Evolutionary conservation across 2,329 filamentous ascomycete species (phyloP).

Genomic region (Penicillium occitanis): DNA sequence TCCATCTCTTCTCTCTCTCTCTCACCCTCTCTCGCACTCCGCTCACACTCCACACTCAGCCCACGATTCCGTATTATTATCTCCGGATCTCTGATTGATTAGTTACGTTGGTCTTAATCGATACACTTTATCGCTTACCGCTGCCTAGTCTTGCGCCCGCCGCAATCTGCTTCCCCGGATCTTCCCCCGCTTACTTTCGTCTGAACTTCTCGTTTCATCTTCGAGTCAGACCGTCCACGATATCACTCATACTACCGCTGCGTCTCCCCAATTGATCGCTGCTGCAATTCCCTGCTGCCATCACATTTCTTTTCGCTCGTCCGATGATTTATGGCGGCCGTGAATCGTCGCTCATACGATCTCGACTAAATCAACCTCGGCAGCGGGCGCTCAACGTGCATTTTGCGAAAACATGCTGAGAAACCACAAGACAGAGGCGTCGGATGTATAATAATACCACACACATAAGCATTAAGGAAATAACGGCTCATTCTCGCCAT

Average conservation of each 20-base stretch:
- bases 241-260: neutral
- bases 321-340: neutral
- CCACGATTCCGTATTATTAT: constrained; percentile 11
- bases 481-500: constrained; percentile 19
- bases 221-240: neutral
- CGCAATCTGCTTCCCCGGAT: constrained; percentile 13
- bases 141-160: neutral
- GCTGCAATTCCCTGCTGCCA: neutral
- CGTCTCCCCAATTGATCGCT: neutral
- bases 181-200: constrained; percentile 16
- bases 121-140: neutral
- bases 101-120: neutral
- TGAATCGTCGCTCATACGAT: neutral
- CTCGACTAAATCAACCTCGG: constrained; percentile 15
- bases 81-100: neutral
- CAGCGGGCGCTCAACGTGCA: neutral
- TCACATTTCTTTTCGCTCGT: neutral
- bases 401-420: constrained; percentile 9
- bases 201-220: neutral
- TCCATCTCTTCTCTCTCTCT: neutral
- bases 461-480: neutral
- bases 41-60: constrained; percentile 13
- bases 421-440: neutral
- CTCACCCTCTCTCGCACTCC: neutral
- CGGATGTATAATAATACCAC: neutral